Evolutionary conservation across 2,329 filamentous ascomycete species (phyloP), one percentile per base, ranked within the genome.

Genomic region (Penicillium italicum): DNA sequence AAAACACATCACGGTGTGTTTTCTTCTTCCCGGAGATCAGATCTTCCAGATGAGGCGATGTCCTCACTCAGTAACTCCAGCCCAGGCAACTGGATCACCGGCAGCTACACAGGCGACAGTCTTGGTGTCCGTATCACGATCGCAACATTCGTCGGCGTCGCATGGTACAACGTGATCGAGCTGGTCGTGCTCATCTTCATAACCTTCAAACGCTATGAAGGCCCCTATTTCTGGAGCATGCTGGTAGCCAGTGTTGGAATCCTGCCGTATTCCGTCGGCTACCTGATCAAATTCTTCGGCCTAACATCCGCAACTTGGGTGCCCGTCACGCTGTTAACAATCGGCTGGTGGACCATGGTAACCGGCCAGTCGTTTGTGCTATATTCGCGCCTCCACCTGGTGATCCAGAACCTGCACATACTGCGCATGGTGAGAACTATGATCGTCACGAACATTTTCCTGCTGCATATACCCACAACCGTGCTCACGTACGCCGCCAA

Each of bases 281-380:
- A 66, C 22, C 43, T 69, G 47, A 58, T 69, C 40, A 67, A 66
- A 31, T 67, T 68, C 41, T 67, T 69, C 56, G 57, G 53, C 22
- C 53, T 67, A 11, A 66, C 65, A 10, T 53, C 59, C 1, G 60
- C 62, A 6, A 60, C 58, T 12, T 68, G 65, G 63, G 22, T 68
- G 11, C 60, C 66, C 5, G 63, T 73, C 8, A 71, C 75, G 14
- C 57, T 78, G 14, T 66, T 79, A 24, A 74, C 73, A 11, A 55
- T 85, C 49, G 82, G 81, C 24, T 80, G 83, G 79, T 80, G 79
- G 64, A 56, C 73, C 1, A 84, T 85, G 80, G 78, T 85, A 1
- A 83, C 82, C 10, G 83, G 82, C 2, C 81, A 84, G 64, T 80
- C 79, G 0, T 66, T 85, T 16, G 83, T 86, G 2, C 72, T 86